phyloP scores from a whole-genome alignment of 2,329 filamentous ascomycete genomes.

The Chaetomium strumarium region DNA sequence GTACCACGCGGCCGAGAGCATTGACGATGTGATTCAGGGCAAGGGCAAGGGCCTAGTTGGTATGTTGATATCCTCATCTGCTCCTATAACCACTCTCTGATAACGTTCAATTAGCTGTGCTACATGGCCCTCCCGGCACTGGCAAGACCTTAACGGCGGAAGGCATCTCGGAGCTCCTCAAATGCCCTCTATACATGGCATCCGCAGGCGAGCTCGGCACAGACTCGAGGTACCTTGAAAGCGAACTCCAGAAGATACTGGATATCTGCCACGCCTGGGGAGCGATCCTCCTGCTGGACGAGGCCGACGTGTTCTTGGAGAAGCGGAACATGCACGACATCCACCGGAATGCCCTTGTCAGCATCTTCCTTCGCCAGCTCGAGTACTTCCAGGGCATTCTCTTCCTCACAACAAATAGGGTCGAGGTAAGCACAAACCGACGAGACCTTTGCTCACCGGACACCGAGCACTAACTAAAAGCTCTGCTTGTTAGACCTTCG shows the following conservation, averaged over 20 bases:
- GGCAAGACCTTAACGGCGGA: constrained; percentile 87
- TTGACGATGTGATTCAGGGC: constrained; percentile 76
- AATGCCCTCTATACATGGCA: constrained; percentile 77
- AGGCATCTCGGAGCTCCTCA: constrained; percentile 75
- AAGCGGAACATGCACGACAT: constrained; percentile 78
- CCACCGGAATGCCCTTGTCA: constrained; percentile 77
- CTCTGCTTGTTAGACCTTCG: constrained; percentile 57
- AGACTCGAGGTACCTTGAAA: constrained; percentile 66
- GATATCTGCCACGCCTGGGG: constrained; percentile 84
- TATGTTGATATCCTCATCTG: constrained; percentile 28
- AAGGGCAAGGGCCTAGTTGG: constrained; percentile 80
- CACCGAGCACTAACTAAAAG: background rate
- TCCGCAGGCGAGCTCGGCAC: constrained; percentile 78
- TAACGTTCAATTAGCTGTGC: constrained; percentile 45
- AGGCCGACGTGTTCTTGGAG: constrained; percentile 80
- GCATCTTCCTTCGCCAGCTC: constrained; percentile 77
- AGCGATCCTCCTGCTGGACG: constrained; percentile 77
- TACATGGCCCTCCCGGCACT: constrained; percentile 80
- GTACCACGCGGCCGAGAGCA: constrained; percentile 72
- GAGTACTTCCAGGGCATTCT: constrained; percentile 92
- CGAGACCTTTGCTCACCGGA: background rate
- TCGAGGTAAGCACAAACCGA: constrained; percentile 44
- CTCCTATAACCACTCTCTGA: background rate
- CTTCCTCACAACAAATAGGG: constrained; percentile 84
- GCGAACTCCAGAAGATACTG: constrained; percentile 74